Percentiles rank a stretch among this genome's conserved stretches.
phyloP scores from a whole-genome alignment of 2,329 filamentous ascomycete species.

The Xylaria hypoxylon region DNA sequence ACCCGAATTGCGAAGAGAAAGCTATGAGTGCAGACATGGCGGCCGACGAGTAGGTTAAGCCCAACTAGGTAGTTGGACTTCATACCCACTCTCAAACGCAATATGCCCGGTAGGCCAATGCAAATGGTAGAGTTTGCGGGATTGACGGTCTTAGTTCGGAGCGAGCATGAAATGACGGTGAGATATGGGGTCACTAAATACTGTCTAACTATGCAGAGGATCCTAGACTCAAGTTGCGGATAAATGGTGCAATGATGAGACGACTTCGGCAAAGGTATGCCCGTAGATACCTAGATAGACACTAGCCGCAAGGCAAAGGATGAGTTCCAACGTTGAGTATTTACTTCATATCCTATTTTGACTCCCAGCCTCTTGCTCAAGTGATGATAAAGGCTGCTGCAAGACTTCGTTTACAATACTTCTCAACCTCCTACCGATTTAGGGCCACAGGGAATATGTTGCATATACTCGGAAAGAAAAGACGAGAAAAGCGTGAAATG shows the following conservation, averaged over 20 bases:
- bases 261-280: background rate
- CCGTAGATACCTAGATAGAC: conserved; percentile 11
- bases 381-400: background rate
- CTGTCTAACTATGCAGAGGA: background rate
- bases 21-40: conserved; percentile 21
- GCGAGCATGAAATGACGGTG: background rate
- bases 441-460: too few relatives aligned
- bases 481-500: too few relatives aligned
- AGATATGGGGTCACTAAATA: background rate
- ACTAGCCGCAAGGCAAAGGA: conserved; percentile 8
- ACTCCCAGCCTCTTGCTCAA: background rate
- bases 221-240: background rate
- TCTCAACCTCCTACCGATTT: too few relatives aligned
- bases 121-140: background rate
- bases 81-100: background rate
- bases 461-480: too few relatives aligned
- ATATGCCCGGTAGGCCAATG: background rate
- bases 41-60: conserved; percentile 21
- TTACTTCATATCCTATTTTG: background rate
- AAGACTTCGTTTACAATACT: too few relatives aligned
- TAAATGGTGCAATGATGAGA: background rate
- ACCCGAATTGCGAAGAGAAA: conserved; percentile 51
- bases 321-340: background rate
- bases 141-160: background rate
- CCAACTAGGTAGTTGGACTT: background rate